Evolutionary conservation across 768 basidiomycete species (phyloP), one percentile per base, ranked within the genome.

Genomic region (Chiua virens): DNA sequence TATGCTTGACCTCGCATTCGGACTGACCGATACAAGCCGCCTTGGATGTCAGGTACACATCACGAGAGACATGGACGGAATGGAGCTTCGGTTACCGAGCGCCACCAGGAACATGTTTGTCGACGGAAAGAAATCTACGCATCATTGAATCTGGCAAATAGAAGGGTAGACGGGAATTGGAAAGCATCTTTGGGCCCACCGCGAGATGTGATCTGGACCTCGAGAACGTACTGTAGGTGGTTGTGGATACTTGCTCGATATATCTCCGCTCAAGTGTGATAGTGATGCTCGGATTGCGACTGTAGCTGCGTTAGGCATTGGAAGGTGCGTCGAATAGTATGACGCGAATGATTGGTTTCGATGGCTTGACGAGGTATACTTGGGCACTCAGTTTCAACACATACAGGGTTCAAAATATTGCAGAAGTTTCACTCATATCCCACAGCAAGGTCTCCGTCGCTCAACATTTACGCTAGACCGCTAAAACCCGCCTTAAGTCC

Each of bases 21-120:
- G 92, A 1, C 76, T 98, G 46, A 95, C 93, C 1, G 96, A 98
- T 62, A 98, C 96, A 59, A 96, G 88, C 55, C 76, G 85, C 10
- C 72, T 91, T 18, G 89, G 89, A 0, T 89, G 88, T 62, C 88
- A 89, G 65, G 86, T 89, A 66, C 69, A 85, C 46, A 69, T 99
- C 25, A 91, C 87, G 10, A 82, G 75, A 49, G 89, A 89, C 43
- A 68, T 98, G 59, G 88, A 97, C 62, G 94, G 91, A 21, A 85
- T 96, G 66, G 81, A 79, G 1, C 88, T 85, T n/a, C 88, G 77
- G 11, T 73, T 99, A 20, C 96, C 96, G 1, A 78, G 87, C 20
- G 96, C 96, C 15, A 98, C 96, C 30, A 74, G 96, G 66, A 98
- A 98, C 73, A 92, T 99, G 92, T 95, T 93, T 67, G 92, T 96